Conservation (phyloP, 495 filamentous ascomycete species). For the Melanomma pulvis-pyrius region DNA sequence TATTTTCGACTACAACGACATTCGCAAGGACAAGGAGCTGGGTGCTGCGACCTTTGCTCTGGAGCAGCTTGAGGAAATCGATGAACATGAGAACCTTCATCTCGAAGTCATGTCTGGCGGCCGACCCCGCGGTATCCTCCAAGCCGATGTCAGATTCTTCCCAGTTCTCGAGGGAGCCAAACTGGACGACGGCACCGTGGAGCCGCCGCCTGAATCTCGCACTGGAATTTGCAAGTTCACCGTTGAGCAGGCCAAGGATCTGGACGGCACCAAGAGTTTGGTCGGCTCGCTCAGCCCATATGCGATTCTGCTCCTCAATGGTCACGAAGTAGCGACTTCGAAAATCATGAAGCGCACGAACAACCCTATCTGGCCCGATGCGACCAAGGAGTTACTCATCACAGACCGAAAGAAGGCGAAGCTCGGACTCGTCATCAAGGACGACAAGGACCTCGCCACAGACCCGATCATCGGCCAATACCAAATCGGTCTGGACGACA, state of each 20-base stretch:
- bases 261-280: slow-evolving; percentile 87
- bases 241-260: slow-evolving; percentile 91
- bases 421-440: slow-evolving; percentile 89
- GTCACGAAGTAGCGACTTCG: slow-evolving; percentile 80
- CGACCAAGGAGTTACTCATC: slow-evolving; percentile 87
- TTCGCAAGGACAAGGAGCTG: slow-evolving; percentile 93
- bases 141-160: slow-evolving; percentile 90
- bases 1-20: slow-evolving; percentile 91
- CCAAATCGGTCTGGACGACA: slow-evolving; percentile 90
- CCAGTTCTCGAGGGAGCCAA: slow-evolving; percentile 77
- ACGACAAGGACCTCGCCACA: slow-evolving; percentile 81
- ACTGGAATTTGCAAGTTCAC: slow-evolving; percentile 92
- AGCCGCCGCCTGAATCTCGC: slow-evolving; percentile 82
- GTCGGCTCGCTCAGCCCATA: slow-evolving; percentile 91
- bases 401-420: slow-evolving; percentile 88
- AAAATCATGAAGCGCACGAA: slow-evolving; percentile 94
- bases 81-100: slow-evolving; percentile 78
- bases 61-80: slow-evolving; percentile 74
- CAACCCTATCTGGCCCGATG: slow-evolving; percentile 90
- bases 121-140: slow-evolving; percentile 76
- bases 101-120: slow-evolving; percentile 85
- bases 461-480: slow-evolving; percentile 88
- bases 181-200: slow-evolving; percentile 72
- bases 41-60: slow-evolving; percentile 82
- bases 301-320: slow-evolving; percentile 81